Evolutionary conservation across 441 rosid genomes (phyloP).

Genomic region (Gossypium davidsonii): DNA sequence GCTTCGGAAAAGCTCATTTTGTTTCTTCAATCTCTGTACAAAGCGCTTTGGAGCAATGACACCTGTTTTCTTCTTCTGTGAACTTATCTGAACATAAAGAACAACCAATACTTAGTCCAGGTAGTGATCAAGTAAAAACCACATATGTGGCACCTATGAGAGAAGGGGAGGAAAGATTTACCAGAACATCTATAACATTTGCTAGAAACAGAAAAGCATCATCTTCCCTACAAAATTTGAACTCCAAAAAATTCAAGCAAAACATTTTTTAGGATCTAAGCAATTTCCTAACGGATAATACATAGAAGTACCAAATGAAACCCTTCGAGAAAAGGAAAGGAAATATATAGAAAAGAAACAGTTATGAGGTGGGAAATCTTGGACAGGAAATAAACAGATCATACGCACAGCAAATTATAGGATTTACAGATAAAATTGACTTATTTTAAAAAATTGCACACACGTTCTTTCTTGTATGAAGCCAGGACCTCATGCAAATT

Average conservation of each 20-base stretch:
- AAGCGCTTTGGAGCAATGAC: constrained; percentile 97
- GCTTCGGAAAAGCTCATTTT: constrained; percentile 94
- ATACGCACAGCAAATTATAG: background rate
- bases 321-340: background rate
- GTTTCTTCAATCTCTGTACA: constrained; percentile 95
- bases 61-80: constrained; percentile 98
- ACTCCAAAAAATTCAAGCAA: background rate
- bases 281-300: background rate
- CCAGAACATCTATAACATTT: background rate
- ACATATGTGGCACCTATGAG: background rate
- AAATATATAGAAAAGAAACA: background rate
- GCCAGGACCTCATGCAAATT: background rate
- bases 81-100: constrained; percentile 61
- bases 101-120: constrained; percentile 17
- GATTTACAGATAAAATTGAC: background rate
- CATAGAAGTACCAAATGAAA: background rate
- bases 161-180: background rate
- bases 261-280: background rate
- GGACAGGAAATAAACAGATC: background rate
- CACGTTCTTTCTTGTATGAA: background rate
- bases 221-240: background rate
- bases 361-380: background rate
- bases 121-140: constrained; percentile 13
- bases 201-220: background rate
- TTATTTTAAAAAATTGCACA: background rate